phyloP scores from a whole-genome alignment of 2,329 filamentous ascomycete species.

The Diaporthe sp. region DNA sequence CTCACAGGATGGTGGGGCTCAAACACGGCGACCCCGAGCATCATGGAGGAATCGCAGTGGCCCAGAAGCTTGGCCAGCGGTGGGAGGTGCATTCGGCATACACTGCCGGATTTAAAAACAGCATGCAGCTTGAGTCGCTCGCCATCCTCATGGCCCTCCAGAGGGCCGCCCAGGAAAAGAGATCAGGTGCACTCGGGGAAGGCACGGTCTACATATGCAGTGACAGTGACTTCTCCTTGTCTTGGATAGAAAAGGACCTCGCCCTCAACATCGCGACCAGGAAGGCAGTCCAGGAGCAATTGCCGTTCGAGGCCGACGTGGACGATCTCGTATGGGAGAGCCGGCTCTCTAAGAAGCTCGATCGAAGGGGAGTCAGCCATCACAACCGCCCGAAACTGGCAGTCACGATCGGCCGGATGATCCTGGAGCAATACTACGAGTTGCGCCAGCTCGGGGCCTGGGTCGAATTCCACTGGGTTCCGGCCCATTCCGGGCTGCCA shows the following conservation, averaged over 20 bases:
- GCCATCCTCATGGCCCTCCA: conserved; percentile 14
- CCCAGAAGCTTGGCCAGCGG: neutral
- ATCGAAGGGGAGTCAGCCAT: neutral
- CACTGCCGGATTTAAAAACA: neutral
- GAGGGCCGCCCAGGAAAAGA: neutral
- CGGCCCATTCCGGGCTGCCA: neutral
- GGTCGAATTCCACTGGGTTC: conserved; percentile 29
- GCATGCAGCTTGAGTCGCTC: neutral
- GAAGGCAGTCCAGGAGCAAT: neutral
- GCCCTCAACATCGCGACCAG: neutral
- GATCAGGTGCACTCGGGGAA: neutral
- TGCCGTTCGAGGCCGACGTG: neutral
- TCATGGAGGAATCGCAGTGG: conserved; percentile 19
- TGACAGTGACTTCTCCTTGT: neutral
- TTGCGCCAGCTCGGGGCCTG: conserved; percentile 1
- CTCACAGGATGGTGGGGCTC: neutral
- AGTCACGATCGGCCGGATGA: neutral
- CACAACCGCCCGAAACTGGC: neutral
- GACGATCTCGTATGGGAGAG: neutral
- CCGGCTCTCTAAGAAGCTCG: neutral
- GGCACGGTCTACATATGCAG: neutral
- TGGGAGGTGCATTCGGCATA: conserved; percentile 1
- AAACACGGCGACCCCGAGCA: neutral
- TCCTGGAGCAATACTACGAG: conserved; percentile 5
- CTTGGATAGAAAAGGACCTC: neutral